Percentiles rank a stretch among this genome's conserved stretches.
These are phyloP conservation scores for Calonectria naviculata DNA, from an alignment of 2,329 filamentous ascomycete genomes.

Conservation along the genomic window DNA sequence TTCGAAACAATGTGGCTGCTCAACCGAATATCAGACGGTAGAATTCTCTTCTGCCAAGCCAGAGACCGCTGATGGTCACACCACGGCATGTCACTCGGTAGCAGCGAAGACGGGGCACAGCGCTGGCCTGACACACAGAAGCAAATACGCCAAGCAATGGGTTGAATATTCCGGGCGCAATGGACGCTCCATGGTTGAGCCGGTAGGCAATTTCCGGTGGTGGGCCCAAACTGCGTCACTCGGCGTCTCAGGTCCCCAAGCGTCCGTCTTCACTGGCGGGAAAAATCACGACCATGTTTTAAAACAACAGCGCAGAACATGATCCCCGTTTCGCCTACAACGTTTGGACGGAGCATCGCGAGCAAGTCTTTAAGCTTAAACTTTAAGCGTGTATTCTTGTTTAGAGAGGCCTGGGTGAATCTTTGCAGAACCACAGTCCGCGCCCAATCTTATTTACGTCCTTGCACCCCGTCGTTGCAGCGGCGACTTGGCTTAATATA, in stretches of 20 bases:
- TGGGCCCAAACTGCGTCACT: neutral
- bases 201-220: neutral
- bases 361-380: constrained; percentile 12
- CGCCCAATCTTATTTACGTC: neutral
- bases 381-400: neutral
- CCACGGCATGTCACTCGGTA: neutral
- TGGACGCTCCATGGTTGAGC: neutral
- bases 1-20: neutral
- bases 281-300: neutral
- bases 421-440: neutral
- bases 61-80: neutral
- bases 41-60: neutral
- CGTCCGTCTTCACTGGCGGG: neutral
- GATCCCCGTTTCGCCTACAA: neutral
- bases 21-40: neutral
- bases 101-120: neutral
- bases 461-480: neutral
- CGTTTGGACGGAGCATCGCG: neutral
- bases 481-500: neutral
- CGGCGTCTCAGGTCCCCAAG: neutral
- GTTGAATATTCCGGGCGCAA: neutral
- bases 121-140: neutral
- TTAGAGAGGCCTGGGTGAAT: neutral
- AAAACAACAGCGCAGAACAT: neutral
- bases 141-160: neutral